These are phyloP conservation scores for Rhizopogon roseolus DNA, from an alignment of 768 basidiomycete genomes.

Conservation along the genomic window DNA sequence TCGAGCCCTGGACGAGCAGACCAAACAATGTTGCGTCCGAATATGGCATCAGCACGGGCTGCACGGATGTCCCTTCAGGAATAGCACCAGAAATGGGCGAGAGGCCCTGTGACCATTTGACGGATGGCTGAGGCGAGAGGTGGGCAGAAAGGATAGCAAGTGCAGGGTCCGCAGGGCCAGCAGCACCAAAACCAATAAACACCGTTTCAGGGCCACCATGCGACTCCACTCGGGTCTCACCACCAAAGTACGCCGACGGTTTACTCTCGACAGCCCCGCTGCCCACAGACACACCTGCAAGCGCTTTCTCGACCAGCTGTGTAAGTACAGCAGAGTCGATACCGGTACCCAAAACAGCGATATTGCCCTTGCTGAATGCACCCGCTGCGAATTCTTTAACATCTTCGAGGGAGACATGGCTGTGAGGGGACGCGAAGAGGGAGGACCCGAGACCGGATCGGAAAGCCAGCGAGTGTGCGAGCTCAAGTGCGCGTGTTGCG, in stretches of 20 bases:
- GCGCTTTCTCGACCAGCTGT: slow-evolving; percentile 66
- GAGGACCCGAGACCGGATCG: slow-evolving; percentile 90
- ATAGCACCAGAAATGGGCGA: slow-evolving; percentile 62
- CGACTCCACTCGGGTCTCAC: slow-evolving; percentile 73
- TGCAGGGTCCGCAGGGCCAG: slow-evolving; percentile 59
- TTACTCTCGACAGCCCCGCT: slow-evolving; percentile 24
- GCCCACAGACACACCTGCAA: slow-evolving; percentile 34
- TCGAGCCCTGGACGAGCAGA: slow-evolving; percentile 68
- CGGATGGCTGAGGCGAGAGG: slow-evolving; percentile 69
- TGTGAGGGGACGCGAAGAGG: slow-evolving; percentile 75
- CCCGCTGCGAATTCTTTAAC: slow-evolving; percentile 69
- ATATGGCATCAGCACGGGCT: slow-evolving; percentile 80
- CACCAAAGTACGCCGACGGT: slow-evolving; percentile 66
- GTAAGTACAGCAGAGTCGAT: slow-evolving; percentile 69
- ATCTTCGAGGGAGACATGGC: slow-evolving; percentile 57
- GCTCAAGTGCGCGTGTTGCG: slow-evolving; percentile 70
- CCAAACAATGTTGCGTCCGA: slow-evolving; percentile 90
- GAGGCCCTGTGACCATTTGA: slow-evolving; percentile 83
- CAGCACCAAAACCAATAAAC: slow-evolving; percentile 85
- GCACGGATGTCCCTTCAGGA: slow-evolving; percentile 58
- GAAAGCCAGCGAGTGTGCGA: slow-evolving; percentile 90
- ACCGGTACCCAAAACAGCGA: slow-evolving; percentile 85
- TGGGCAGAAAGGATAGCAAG: slow-evolving; percentile 77
- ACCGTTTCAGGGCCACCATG: slow-evolving; percentile 65
- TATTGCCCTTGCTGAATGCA: slow-evolving; percentile 73